Evolutionary conservation across 192 early-diverging fungal species (phyloP), one percentile per base, ranked within the genome.

Genomic region (Umbelopsis sp.): DNA sequence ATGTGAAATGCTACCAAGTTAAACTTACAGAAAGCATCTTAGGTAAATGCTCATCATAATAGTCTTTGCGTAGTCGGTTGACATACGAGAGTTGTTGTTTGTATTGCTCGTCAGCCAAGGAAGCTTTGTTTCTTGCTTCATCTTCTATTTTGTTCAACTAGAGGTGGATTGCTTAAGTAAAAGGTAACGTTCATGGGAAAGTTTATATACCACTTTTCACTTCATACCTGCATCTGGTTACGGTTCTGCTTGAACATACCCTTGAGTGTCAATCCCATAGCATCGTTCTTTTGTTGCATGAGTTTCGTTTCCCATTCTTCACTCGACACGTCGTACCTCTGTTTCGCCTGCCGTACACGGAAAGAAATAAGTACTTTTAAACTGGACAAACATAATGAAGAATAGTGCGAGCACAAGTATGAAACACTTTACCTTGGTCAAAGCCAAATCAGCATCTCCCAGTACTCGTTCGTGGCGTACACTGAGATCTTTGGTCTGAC

Each of bases 281-380:
- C 75, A 23, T 86, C 85, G 20, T 76, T 78, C 37, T 78, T 80
- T 67, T 83, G 82, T 74, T 83, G 82, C 15, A 92, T 74, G 35
- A 91, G 75, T 11, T 91, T 77, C 9, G 86, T 84, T 71, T 97
- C 94, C 95, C 94, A 95, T 52, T 95, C 95, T 65, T 92, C 89
- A 35, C 90, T 92, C 35, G 86, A 71, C 10, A 74, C 18, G 71
- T 97, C 95, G 77, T 94, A 97, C 30, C 68, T 69, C 35, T 72
- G 70, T 90, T 92, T 71, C 70, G 73, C 53, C 89, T 91, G 47
- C 87, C 82, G 78, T 81, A 61, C 47, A 48, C 16, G 21, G 33
- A 25, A 37, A 66, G 3, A 64, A 49, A 37, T 20, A 1, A 58
- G 1, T 7, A 46, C 41, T 35, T 45, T n/a, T n/a, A n/a, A n/a